Conservation (phyloP, 768 basidiomycete genomes). For the Boletus bicolor region DNA sequence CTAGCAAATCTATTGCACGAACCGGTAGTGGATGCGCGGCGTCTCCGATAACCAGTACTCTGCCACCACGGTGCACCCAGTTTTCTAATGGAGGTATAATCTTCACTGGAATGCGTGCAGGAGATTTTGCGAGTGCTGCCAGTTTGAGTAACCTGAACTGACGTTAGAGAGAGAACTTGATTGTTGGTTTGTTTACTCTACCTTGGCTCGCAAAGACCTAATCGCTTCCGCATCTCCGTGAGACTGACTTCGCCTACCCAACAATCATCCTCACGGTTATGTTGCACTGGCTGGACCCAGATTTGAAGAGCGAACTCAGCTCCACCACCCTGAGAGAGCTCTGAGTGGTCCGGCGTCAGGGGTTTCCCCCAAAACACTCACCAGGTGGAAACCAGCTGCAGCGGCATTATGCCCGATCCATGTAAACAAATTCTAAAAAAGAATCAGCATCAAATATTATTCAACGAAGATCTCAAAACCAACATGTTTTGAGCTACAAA, state of each 20-base stretch:
- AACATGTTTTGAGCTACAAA: slow-evolving; percentile 26
- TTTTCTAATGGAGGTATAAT: slow-evolving; percentile 41
- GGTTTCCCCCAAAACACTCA: slow-evolving; percentile 4
- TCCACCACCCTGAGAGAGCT: slow-evolving; percentile 35
- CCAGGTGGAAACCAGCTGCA: slow-evolving; percentile 23
- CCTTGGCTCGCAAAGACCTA: slow-evolving; percentile 38
- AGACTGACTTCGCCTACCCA: slow-evolving; percentile 36
- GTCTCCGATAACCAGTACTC: slow-evolving; percentile 55
- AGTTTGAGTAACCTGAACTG: slow-evolving; percentile 36
- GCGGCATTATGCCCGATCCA: slow-evolving; percentile 26
- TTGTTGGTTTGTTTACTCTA: slow-evolving; percentile 15
- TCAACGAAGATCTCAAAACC: background rate
- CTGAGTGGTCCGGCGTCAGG: background rate
- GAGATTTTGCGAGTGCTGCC: slow-evolving; percentile 32
- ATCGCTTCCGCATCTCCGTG: slow-evolving; percentile 27
- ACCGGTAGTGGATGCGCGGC: slow-evolving; percentile 59
- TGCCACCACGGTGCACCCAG: slow-evolving; percentile 47
- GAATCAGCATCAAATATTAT: background rate
- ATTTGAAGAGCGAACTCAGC: slow-evolving; percentile 33
- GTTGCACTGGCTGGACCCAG: slow-evolving; percentile 27
- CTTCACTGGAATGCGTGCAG: slow-evolving; percentile 37
- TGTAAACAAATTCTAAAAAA: slow-evolving; percentile 8
- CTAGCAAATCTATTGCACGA: slow-evolving; percentile 17
- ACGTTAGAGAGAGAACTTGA: background rate
- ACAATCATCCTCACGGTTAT: slow-evolving; percentile 28